phyloP scores from a whole-genome alignment of 306 rosid species.

The Castanea crenata region DNA sequence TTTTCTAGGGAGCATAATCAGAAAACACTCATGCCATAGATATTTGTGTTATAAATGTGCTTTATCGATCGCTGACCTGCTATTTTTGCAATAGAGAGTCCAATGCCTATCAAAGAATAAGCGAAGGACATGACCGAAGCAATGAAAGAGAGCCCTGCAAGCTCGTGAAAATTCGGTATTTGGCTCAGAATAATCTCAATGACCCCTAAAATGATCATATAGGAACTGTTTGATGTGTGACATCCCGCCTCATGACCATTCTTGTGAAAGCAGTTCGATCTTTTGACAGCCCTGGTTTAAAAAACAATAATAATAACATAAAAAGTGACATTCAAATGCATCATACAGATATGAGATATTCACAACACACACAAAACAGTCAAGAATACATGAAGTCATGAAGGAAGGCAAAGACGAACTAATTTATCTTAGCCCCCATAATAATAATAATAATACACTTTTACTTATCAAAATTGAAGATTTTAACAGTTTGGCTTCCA shows the following conservation, averaged over 20 bases:
- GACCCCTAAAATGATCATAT: conserved; percentile 25
- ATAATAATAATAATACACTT: too few species aligned
- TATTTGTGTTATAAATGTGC: neutral
- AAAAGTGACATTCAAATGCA: neutral
- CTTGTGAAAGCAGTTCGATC: conserved; percentile 19
- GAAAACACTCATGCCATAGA: neutral
- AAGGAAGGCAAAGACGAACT: neutral
- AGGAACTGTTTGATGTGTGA: conserved; percentile 6
- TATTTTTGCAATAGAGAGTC: conserved; percentile 21
- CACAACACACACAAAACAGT: conserved; percentile 9
- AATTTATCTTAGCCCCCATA: too few species aligned
- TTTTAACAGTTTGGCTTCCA: too few species aligned
- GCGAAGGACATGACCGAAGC: conserved; percentile 33
- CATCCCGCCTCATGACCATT: conserved; percentile 9
- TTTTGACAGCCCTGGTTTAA: conserved; percentile 18
- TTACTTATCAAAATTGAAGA: too few species aligned
- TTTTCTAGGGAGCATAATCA: neutral
- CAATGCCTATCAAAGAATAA: conserved; percentile 30
- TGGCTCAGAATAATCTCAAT: conserved; percentile 17
- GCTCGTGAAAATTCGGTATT: conserved; percentile 19
- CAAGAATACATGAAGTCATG: neutral
- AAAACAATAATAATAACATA: neutral
- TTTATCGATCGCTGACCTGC: conserved; percentile 10
- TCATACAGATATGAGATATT: neutral
- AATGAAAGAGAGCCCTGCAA: conserved; percentile 23